These are phyloP conservation scores for Akebia trifoliata DNA, from an alignment of 164 flowering plant species.

Conservation along the genomic window DNA sequence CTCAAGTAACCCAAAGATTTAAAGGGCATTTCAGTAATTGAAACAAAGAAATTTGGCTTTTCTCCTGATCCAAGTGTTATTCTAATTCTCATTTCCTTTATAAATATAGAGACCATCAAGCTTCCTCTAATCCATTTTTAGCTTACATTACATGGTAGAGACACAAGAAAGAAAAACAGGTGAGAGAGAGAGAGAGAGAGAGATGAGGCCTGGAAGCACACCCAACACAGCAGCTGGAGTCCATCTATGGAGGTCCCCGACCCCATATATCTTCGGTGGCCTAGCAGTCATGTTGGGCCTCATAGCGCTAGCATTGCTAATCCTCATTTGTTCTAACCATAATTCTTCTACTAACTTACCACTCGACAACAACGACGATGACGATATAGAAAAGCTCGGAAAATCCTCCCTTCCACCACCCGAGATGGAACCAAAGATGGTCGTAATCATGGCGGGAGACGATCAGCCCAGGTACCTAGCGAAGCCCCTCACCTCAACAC, in stretches of 20 bases:
- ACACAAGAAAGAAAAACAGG: too few species aligned
- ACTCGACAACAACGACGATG: too few species aligned
- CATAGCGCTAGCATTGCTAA: slow-evolving; percentile 32
- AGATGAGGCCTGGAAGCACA: background rate
- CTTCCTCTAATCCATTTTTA: too few species aligned
- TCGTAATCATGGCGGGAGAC: slow-evolving; percentile 61
- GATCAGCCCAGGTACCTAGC: slow-evolving; percentile 41
- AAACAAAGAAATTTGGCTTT: too few species aligned
- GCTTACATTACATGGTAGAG: too few species aligned
- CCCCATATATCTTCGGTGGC: slow-evolving; percentile 44
- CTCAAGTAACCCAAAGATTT: too few species aligned
- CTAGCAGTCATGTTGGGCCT: slow-evolving; percentile 37
- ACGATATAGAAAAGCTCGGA: background rate
- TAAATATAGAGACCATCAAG: too few species aligned
- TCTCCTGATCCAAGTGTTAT: too few species aligned
- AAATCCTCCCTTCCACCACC: background rate
- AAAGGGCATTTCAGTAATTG: too few species aligned
- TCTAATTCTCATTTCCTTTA: too few species aligned
- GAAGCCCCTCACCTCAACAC: slow-evolving; percentile 24
- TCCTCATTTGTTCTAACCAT: slow-evolving; percentile 39
- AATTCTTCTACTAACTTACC: slow-evolving; percentile 8
- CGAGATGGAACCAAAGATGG: slow-evolving; percentile 34
- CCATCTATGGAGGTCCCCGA: slow-evolving; percentile 15
- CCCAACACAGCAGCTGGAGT: background rate
- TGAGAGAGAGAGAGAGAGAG: background rate